Conservation (phyloP, 2,329 filamentous ascomycete species). For the Apiospora hydei region DNA sequence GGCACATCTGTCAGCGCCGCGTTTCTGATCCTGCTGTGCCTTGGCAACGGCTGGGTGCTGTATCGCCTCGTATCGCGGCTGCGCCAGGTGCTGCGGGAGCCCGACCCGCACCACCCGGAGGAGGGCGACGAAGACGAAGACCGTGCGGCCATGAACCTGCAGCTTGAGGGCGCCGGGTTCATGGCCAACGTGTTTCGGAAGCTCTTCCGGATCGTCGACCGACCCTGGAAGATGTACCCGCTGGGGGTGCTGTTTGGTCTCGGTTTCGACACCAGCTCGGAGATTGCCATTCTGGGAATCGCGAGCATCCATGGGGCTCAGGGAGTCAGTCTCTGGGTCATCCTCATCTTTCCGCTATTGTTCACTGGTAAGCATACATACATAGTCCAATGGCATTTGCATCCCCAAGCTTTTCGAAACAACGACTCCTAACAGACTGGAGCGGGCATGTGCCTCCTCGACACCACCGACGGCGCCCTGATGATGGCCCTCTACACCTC, state of each 20-base stretch:
- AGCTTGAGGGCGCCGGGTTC: conserved; percentile 79
- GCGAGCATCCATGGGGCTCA: conserved; percentile 84
- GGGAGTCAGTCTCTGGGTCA: conserved; percentile 92
- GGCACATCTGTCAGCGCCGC: conserved; percentile 86
- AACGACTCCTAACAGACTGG: neutral
- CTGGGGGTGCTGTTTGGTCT: conserved; percentile 88
- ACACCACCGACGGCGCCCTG: conserved; percentile 89
- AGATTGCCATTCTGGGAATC: conserved; percentile 91
- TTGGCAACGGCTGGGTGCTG: conserved; percentile 87
- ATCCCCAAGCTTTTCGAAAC: conserved; percentile 4
- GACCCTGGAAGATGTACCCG: conserved; percentile 96
- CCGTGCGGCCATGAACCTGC: conserved; percentile 59
- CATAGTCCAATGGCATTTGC: neutral
- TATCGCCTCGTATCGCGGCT: conserved; percentile 78
- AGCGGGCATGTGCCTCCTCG: conserved; percentile 94
- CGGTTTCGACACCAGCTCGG: conserved; percentile 94
- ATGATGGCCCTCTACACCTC: conserved; percentile 96
- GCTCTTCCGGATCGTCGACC: conserved; percentile 77
- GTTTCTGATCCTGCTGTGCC: conserved; percentile 81
- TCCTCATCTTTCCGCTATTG: conserved; percentile 86
- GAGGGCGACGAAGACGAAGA: conserved; percentile 37
- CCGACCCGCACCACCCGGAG: conserved; percentile 42
- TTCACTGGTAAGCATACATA: conserved; percentile 74
- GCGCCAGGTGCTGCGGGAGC: conserved; percentile 61
- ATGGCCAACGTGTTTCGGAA: conserved; percentile 74